These are phyloP conservation scores for Scedosporium minutisporum DNA, from an alignment of 2,329 filamentous ascomycete species.

Conservation along the genomic window DNA sequence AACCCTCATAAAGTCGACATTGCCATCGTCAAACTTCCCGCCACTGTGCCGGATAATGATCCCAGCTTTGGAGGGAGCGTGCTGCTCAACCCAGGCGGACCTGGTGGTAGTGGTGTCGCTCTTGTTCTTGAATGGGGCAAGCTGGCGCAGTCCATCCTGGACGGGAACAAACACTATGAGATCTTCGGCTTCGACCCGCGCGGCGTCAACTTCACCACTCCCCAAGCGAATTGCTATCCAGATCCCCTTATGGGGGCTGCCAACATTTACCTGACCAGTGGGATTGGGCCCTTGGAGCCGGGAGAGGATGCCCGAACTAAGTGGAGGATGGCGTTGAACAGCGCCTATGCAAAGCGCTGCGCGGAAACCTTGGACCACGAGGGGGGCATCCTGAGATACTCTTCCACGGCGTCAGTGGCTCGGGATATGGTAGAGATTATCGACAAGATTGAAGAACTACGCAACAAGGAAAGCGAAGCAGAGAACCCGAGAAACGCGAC, in stretches of 20 bases:
- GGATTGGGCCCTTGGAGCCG: constrained; percentile 17
- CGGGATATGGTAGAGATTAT: constrained; percentile 34
- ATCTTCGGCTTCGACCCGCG: constrained; percentile 35
- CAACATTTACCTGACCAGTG: constrained; percentile 18
- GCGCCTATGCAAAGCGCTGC: constrained; percentile 21
- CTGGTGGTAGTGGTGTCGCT: constrained; percentile 28
- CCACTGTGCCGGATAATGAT: constrained; percentile 25
- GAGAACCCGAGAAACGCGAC: background rate
- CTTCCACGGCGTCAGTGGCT: constrained; percentile 27
- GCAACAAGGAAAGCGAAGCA: constrained; percentile 8
- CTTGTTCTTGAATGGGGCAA: constrained; percentile 17
- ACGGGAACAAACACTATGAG: constrained; percentile 27
- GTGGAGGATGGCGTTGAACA: constrained; percentile 8
- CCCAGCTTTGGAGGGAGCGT: constrained; percentile 31
- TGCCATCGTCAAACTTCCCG: constrained; percentile 31
- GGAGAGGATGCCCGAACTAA: constrained; percentile 12
- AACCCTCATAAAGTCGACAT: constrained; percentile 23
- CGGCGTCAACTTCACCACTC: constrained; percentile 27
- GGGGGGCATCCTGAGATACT: constrained; percentile 21
- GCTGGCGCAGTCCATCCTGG: constrained; percentile 18
- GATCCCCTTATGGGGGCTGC: constrained; percentile 19
- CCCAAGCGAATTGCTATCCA: constrained; percentile 28
- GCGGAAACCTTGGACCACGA: constrained; percentile 7
- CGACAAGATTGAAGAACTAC: constrained; percentile 28
- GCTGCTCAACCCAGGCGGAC: constrained; percentile 35